Evolutionary conservation across 768 basidiomycete genomes (phyloP), one percentile per base, ranked within the genome.

Genomic region (Pleurotus tuber-regium): DNA sequence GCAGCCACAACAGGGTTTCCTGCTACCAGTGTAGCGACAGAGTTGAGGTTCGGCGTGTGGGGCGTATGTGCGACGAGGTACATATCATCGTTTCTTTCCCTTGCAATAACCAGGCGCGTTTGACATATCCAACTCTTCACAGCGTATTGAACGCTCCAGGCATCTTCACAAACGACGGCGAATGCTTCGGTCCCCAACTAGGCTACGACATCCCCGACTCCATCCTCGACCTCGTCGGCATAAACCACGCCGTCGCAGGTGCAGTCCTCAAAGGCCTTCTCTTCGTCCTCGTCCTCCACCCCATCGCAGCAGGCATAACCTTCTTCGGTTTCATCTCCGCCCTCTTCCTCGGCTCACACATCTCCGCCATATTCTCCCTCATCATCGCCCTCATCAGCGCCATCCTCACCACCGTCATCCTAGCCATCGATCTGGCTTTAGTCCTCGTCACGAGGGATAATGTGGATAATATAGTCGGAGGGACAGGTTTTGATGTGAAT

Each of bases 1-100:
- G 65, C 76, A 38, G 66, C 63, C 0, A 40, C 60, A 6, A 54
- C 57, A 0, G 58, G 51, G 35, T 63, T 68, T 43, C 73, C 75
- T 2, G 57, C 61, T 28, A 82, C 84, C 9, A 73, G 74, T 54
- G 66, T 82, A 10, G 82, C 83, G 24, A 84, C 82, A 3, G 70
- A 75, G 57, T 66, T 91, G 8, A 76, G 81, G 29, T 86, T 92
- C 54, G 92, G 92, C 3, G 84, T 92, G 4, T 92, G 90, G 86
- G 92, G 92, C 1, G 74, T 85, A 29, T 94, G 92, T 66, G 83
- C 83, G 1, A 66, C 66, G n/a, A 80, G 74, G 82, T 77, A 51
- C 62, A 54, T 11, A 44, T 19, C 12, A 21, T 2, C 21, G 7
- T 29, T 11, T 16, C 36, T 52, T 50, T 14, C 33, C 1, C 14